phyloP scores from a whole-genome alignment of 176 grass and related monocot species.

The Hordeum vulgare region DNA sequence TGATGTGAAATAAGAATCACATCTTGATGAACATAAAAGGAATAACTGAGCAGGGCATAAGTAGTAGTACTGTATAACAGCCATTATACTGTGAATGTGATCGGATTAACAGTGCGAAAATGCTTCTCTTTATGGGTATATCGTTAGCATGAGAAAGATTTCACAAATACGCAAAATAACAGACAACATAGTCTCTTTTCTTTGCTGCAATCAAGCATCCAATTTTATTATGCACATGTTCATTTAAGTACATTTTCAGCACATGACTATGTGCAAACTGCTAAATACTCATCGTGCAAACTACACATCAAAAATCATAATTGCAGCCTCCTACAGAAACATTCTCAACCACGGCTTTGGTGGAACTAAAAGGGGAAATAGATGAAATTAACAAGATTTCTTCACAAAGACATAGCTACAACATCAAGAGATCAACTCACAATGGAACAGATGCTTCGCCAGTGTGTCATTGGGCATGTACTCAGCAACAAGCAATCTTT shows the following conservation, averaged over 20 bases:
- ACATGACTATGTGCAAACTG: neutral
- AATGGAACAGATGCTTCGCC: conserved; percentile 60
- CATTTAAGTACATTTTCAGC: neutral
- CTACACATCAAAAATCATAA: neutral
- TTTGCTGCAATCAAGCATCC: neutral
- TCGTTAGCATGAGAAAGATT: neutral
- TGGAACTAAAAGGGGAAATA: neutral
- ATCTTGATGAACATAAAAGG: neutral
- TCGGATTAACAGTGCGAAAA: neutral
- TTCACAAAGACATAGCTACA: neutral
- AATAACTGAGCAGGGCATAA: neutral
- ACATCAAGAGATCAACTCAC: conserved; percentile 16
- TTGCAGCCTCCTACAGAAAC: neutral
- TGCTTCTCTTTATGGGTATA: neutral
- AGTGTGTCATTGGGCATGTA: conserved; percentile 64
- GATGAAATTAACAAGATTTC: neutral
- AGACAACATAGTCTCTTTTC: neutral
- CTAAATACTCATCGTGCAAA: neutral
- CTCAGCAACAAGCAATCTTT: conserved; percentile 58
- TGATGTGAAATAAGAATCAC: neutral
- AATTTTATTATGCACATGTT: neutral
- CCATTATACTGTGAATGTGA: neutral
- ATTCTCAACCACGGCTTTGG: neutral
- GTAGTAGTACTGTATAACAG: neutral
- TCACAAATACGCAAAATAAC: neutral